These are phyloP conservation scores for Lecanicillium sp. DNA, from an alignment of 2,329 filamentous ascomycete species.

Conservation along the genomic window DNA sequence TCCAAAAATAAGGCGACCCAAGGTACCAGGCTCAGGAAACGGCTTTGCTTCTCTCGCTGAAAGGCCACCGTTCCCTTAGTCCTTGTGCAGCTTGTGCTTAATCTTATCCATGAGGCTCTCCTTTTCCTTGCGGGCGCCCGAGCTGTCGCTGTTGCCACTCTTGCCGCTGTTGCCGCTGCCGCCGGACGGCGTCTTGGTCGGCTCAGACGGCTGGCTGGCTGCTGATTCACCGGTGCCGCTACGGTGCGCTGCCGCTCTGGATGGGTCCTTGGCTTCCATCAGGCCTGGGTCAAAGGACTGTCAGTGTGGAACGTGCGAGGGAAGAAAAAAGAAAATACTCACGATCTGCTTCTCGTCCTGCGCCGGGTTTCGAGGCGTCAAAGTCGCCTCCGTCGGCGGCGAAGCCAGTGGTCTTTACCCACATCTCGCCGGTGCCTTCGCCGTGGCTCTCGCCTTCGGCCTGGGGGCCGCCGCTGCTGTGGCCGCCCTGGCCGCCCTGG, in stretches of 20 bases:
- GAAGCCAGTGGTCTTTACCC: slow-evolving; percentile 50
- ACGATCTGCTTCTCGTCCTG: slow-evolving; percentile 61
- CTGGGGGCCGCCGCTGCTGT: slow-evolving; percentile 15
- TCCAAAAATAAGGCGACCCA: too few species aligned
- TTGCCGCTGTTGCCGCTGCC: not conserved
- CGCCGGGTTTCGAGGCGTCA: slow-evolving; percentile 55
- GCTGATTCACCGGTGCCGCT: too few species aligned
- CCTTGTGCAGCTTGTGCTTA: slow-evolving; percentile 10
- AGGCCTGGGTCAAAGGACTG: too few species aligned
- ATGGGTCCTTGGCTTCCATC: slow-evolving; percentile 24
- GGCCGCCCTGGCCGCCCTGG: slow-evolving; percentile 13
- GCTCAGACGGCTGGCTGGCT: too few species aligned
- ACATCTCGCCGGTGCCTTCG: slow-evolving; percentile 47
- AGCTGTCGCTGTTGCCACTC: not conserved
- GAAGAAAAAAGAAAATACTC: slow-evolving; percentile 19
- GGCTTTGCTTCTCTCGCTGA: too few species aligned
- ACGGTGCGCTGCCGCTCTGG: slow-evolving; percentile 2
- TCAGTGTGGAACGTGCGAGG: not conserved
- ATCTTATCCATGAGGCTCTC: slow-evolving; percentile 7
- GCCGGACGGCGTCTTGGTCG: not conserved
- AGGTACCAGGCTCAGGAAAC: too few species aligned
- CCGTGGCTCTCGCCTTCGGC: slow-evolving; percentile 15
- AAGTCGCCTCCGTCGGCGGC: slow-evolving; percentile 60
- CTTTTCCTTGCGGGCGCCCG: slow-evolving; percentile 5
- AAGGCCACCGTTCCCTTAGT: too few species aligned